Conservation (phyloP, 345 rosid species). For the Kernera saxatilis region DNA sequence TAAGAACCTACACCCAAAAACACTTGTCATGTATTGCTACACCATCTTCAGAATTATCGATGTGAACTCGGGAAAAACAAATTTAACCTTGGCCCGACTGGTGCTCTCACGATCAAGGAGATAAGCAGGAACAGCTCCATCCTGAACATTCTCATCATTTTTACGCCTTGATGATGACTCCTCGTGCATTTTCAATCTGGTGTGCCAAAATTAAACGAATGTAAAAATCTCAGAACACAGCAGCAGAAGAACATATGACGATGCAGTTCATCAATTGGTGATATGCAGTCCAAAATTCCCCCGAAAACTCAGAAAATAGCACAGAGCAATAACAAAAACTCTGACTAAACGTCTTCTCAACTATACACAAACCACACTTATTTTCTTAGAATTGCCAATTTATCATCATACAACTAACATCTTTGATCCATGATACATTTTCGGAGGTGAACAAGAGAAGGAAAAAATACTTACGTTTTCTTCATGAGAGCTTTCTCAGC, state of each 20-base stretch:
- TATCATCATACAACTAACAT: neutral
- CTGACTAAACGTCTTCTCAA: neutral
- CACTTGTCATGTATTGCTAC: neutral
- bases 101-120: slow-evolving; percentile 92
- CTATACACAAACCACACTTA: neutral
- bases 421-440: neutral
- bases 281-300: neutral
- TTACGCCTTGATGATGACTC: slow-evolving; percentile 82
- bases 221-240: neutral
- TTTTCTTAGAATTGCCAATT: neutral
- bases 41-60: neutral
- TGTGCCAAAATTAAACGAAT: neutral
- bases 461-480: slow-evolving; percentile 47
- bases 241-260: neutral
- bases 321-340: neutral
- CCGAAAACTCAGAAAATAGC: too few relatives aligned
- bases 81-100: slow-evolving; percentile 63
- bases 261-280: neutral
- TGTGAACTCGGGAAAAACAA: neutral
- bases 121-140: slow-evolving; percentile 97
- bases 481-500: slow-evolving; percentile 77
- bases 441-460: neutral
- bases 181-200: slow-evolving; percentile 87
- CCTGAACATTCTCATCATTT: slow-evolving; percentile 75
- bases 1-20: slow-evolving; percentile 50